Evolutionary conservation across 2,329 filamentous ascomycete genomes (phyloP).

Genomic region (Penicillium decumbens): DNA sequence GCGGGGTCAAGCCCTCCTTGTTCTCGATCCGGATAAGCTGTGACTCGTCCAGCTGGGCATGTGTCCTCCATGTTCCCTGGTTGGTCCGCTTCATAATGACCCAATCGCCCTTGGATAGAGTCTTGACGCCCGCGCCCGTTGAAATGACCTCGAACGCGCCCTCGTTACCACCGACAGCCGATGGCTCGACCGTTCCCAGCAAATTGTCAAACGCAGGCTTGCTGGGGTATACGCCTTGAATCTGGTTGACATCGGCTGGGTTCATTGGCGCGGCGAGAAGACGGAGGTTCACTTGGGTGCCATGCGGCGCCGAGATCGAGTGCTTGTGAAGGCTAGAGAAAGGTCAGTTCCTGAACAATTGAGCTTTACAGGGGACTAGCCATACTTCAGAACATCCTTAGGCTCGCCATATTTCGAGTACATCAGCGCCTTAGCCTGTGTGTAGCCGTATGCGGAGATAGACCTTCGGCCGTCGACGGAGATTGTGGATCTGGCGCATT

Average conservation of each 20-base stretch:
- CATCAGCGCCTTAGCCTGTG: slow-evolving; percentile 47
- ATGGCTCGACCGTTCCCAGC: slow-evolving; percentile 71
- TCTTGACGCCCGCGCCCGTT: slow-evolving; percentile 58
- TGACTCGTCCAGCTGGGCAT: slow-evolving; percentile 63
- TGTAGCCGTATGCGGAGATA: slow-evolving; percentile 48
- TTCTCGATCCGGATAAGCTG: slow-evolving; percentile 66
- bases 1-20: slow-evolving; percentile 62
- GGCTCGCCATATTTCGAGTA: slow-evolving; percentile 49
- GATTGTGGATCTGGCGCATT: slow-evolving; percentile 10
- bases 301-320: slow-evolving; percentile 49
- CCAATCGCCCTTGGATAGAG: slow-evolving; percentile 77
- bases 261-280: slow-evolving; percentile 91
- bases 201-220: slow-evolving; percentile 71
- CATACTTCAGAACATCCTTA: slow-evolving; percentile 45
- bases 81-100: slow-evolving; percentile 79
- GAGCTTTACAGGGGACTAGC: not conserved
- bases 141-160: slow-evolving; percentile 86
- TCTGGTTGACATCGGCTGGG: slow-evolving; percentile 95
- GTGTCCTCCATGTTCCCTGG: slow-evolving; percentile 93
- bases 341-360: not conserved
- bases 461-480: slow-evolving; percentile 29
- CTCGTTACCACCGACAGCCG: slow-evolving; percentile 67
- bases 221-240: slow-evolving; percentile 91
- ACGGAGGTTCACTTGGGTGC: slow-evolving; percentile 69
- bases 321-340: slow-evolving; percentile 43